phyloP scores from a whole-genome alignment of 495 filamentous ascomycete species.

The Penicillium odoratum region DNA sequence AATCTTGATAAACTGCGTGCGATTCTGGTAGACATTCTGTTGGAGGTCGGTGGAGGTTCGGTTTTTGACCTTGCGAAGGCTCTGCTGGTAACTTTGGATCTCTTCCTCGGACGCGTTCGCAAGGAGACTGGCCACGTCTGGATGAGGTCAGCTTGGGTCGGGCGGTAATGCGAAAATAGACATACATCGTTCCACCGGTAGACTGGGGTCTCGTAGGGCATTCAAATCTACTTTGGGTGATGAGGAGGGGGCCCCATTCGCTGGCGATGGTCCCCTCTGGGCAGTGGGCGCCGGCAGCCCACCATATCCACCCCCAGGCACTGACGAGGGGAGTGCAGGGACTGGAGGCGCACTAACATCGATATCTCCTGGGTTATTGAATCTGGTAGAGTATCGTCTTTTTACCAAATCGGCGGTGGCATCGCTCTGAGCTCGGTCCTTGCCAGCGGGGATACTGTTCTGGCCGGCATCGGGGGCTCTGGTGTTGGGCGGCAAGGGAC shows the following conservation, averaged over 20 bases:
- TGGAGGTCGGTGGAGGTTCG: conserved; percentile 87
- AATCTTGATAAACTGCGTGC: conserved; percentile 98
- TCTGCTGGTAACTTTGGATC: conserved; percentile 77
- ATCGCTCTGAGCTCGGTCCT: conserved; percentile 37
- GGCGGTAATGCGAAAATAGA: conserved; percentile 1
- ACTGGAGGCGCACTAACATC: conserved; percentile 64
- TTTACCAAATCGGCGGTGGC: conserved; percentile 92
- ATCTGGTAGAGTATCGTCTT: conserved; percentile 87
- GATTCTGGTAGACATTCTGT: conserved; percentile 96
- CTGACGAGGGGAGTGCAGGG: conserved; percentile 51
- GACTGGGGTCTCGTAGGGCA: conserved; percentile 74
- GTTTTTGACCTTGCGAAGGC: conserved; percentile 74
- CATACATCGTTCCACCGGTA: conserved; percentile 65
- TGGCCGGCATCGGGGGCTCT: conserved; percentile 29
- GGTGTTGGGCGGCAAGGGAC: conserved; percentile 50
- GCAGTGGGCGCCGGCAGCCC: conserved; percentile 38
- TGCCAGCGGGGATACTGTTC: conserved; percentile 27
- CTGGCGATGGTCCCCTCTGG: conserved; percentile 46
- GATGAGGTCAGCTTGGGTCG: conserved; percentile 1
- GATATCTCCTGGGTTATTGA: conserved; percentile 75
- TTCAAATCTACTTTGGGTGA: conserved; percentile 63
- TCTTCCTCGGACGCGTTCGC: conserved; percentile 93
- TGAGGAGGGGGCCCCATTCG: conserved; percentile 31
- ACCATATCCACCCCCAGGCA: conserved; percentile 51
- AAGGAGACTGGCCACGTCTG: conserved; percentile 76